A percentile compares a stretch with the other conserved stretches of the same genome.
Conservation (phyloP, 1,139 yeast species). For the Yamadazyma sp. region DNA sequence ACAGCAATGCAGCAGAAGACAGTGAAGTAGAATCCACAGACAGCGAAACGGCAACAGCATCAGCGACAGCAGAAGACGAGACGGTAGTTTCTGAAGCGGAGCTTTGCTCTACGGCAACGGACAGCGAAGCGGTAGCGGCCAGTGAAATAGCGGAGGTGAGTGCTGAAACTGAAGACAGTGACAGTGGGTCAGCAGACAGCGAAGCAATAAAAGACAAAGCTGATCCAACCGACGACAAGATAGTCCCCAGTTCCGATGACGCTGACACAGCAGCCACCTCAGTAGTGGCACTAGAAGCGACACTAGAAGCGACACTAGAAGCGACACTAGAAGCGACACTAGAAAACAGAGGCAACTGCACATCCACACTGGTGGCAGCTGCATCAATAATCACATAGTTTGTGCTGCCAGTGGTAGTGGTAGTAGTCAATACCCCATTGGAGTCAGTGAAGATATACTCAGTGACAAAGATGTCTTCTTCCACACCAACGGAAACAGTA, state of each 20-base stretch:
- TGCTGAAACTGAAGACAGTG: no score
- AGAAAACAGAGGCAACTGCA: conserved; percentile 6
- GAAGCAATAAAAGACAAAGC: conserved; percentile 9
- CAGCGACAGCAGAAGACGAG: conserved; percentile 9
- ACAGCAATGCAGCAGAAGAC: conserved; percentile 3
- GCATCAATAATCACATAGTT: conserved; percentile 6
- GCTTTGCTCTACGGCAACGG: no score
- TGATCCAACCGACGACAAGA: no score
- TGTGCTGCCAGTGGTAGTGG: conserved; percentile 28
- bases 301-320: conserved; percentile 1
- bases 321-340: conserved; percentile 6
- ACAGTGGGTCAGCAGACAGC: no score
- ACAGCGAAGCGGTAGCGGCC: no score
- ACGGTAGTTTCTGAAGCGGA: no score
- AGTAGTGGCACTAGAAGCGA: conserved; percentile 4
- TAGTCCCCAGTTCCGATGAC: no score
- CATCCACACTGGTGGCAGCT: conserved; percentile 4
- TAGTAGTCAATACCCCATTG: conserved; percentile 35
- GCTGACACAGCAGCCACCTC: conserved; percentile 9
- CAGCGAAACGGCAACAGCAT: neutral
- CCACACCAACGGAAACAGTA: conserved; percentile 25
- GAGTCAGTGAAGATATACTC: conserved; percentile 35
- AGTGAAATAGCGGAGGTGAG: no score
- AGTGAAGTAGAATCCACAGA: conserved; percentile 3
- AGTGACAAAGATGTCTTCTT: conserved; percentile 33